Conservation (phyloP, 805 yeast genomes). For the Candida succiphila region DNA sequence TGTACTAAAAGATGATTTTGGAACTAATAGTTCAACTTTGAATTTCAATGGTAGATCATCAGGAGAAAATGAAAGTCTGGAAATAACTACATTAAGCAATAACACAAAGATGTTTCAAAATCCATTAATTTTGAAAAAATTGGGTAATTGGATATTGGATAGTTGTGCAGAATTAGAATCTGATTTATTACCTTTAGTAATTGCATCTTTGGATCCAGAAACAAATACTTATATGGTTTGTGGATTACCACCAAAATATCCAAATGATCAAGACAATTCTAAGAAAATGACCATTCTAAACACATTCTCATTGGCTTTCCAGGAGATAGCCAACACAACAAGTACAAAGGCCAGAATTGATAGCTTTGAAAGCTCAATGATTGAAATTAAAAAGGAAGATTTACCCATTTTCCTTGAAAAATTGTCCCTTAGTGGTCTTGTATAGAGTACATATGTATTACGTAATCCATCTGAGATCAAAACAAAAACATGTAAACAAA, state of each 20-base stretch:
- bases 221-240: conserved; percentile 78
- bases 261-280: conserved; percentile 29
- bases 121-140: conserved; percentile 73
- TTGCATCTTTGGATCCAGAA: conserved; percentile 69
- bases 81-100: conserved; percentile 32
- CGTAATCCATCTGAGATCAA: too few relatives aligned
- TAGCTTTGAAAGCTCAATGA: conserved; percentile 89
- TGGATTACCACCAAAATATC: conserved; percentile 80
- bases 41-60: not conserved
- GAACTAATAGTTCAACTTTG: conserved; percentile 3
- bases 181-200: conserved; percentile 66
- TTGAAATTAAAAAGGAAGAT: conserved; percentile 84
- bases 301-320: conserved; percentile 86
- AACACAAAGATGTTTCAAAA: conserved; percentile 70
- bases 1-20: conserved; percentile 64
- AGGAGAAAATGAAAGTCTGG: conserved; percentile 18
- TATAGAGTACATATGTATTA: too few relatives aligned
- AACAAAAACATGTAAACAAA: too few relatives aligned
- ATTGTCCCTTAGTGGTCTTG: conserved; percentile 63
- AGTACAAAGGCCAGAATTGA: conserved; percentile 88
- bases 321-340: conserved; percentile 71
- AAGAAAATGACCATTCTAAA: conserved; percentile 46
- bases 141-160: conserved; percentile 89
- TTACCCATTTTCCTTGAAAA: conserved; percentile 79
- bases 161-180: conserved; percentile 74